Evolutionary conservation across 257 asterid genomes (phyloP).

Genomic region (Nicotiana noctiflora): DNA sequence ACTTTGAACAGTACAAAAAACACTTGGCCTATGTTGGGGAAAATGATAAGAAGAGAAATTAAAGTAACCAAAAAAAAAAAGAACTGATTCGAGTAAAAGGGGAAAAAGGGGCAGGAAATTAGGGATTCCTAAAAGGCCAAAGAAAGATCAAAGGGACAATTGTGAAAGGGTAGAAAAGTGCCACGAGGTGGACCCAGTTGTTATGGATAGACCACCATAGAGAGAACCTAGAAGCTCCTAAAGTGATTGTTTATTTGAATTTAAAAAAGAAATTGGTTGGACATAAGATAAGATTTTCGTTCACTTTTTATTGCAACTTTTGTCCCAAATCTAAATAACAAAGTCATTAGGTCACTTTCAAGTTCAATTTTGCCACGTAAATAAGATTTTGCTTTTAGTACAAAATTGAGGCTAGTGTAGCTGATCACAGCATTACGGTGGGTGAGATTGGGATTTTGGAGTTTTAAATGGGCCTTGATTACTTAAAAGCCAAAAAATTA

Average conservation of each 20-base stretch:
- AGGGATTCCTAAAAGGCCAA: slow-evolving; percentile 9
- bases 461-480: background rate
- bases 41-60: background rate
- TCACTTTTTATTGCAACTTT: background rate
- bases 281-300: slow-evolving; percentile 11
- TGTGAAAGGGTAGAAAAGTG: background rate
- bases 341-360: background rate
- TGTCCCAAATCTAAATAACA: background rate
- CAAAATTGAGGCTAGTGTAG: background rate
- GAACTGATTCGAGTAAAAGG: slow-evolving; percentile 14
- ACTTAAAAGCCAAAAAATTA: no score
- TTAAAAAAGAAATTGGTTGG: background rate
- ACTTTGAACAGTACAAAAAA: background rate
- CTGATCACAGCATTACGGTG: background rate
- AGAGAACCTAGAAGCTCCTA: background rate
- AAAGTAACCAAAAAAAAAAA: background rate
- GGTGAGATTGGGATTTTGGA: background rate
- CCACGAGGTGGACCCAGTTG: background rate
- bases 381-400: slow-evolving; percentile 8
- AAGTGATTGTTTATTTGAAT: slow-evolving; percentile 3
- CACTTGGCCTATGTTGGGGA: background rate
- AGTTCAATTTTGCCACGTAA: slow-evolving; percentile 1
- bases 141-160: background rate
- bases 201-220: slow-evolving; percentile 5
- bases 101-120: background rate